Base-by-base conservation (phyloP, 176 grass and related monocot species). In the Carex pumila region DNA sequence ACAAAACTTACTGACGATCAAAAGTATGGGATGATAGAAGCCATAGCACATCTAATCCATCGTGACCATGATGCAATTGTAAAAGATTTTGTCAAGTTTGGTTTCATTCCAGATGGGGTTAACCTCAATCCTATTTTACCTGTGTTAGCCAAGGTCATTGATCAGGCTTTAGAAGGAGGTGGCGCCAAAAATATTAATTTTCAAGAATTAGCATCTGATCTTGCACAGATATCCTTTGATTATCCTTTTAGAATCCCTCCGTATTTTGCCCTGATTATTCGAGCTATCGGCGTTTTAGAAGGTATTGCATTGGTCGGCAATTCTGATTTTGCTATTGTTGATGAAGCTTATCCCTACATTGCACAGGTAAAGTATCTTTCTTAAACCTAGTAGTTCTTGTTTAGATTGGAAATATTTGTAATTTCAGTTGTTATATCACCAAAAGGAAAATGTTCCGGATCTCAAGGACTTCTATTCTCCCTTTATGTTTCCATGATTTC, bases 151-250 rank as follows among this genome's bases (percentile, higher is more conserved):
- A 98, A 95, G 78, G 95, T 98, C 87, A 95, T 98, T 90, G 95
- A 98, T 86, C 95, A 95, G 79, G 95, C 95, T 72, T 93, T 98
- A 69, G 95, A 94, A 91, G 95, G 95, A 90, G 95, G 95, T 8
- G 95, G 95, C 47, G 95, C 95, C 54, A 98, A 98, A 86, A 98
- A 95, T 79, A 91, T 98, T 61, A 98, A 98, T 88, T 98, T 98
- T 80, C 95, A 98, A 65, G 95, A 98, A 85, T 83, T 98, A 37
- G 95, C 95, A 83, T 94, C 92, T 7, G 95, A 98, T 93, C 85
- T 98, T 75, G 95, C 92, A 66, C 92, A 98, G 79, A 98, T 98
- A 79, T 95, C 95, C n/a, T 95, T 98, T 89, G 95, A 98, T 78
- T 98, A 98, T 79, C 95, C 92, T 82, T 98, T 98, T 80, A 95